Evolutionary conservation across 768 basidiomycete species (phyloP).

Genomic region (Dictyophora rubrovolvata): DNA sequence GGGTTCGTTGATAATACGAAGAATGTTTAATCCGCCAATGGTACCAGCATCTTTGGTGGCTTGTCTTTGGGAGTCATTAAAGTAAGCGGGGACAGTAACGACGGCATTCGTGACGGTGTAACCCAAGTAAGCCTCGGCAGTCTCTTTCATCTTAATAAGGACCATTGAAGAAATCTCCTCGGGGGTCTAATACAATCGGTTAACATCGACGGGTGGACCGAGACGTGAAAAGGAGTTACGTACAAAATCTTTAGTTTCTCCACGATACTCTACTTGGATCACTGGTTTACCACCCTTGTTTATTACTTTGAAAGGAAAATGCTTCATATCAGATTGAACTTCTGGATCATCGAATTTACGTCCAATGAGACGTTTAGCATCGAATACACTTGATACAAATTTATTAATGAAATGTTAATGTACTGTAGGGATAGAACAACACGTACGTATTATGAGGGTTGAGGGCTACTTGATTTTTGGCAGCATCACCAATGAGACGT

Average conservation of each 20-base stretch:
- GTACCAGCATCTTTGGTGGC: slow-evolving; percentile 97
- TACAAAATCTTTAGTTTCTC: slow-evolving; percentile 89
- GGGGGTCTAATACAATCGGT: slow-evolving; percentile 53
- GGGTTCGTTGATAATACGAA: slow-evolving; percentile 98
- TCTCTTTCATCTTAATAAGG: slow-evolving; percentile 96
- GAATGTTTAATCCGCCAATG: slow-evolving; percentile 89
- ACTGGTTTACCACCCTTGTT: slow-evolving; percentile 83
- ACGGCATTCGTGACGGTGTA: slow-evolving; percentile 79
- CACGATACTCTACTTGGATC: slow-evolving; percentile 83
- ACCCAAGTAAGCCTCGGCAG: slow-evolving; percentile 92
- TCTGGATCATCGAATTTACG: slow-evolving; percentile 81
- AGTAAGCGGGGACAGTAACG: slow-evolving; percentile 94
- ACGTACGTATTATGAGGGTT: slow-evolving; percentile 85
- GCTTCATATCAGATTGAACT: slow-evolving; percentile 66
- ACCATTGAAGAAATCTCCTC: slow-evolving; percentile 99
- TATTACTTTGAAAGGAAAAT: slow-evolving; percentile 92
- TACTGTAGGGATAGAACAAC: not conserved
- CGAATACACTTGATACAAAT: slow-evolving; percentile 65
- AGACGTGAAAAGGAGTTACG: slow-evolving; percentile 22
- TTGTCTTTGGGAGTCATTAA: slow-evolving; percentile 98
- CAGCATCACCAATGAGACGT: slow-evolving; percentile 98
- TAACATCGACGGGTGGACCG: slow-evolving; percentile 3
- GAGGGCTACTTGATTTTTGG: slow-evolving; percentile 98
- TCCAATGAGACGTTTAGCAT: slow-evolving; percentile 96
- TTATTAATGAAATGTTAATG: not conserved